Conservation (phyloP, 495 filamentous ascomycete species). For the Podospora australis region DNA sequence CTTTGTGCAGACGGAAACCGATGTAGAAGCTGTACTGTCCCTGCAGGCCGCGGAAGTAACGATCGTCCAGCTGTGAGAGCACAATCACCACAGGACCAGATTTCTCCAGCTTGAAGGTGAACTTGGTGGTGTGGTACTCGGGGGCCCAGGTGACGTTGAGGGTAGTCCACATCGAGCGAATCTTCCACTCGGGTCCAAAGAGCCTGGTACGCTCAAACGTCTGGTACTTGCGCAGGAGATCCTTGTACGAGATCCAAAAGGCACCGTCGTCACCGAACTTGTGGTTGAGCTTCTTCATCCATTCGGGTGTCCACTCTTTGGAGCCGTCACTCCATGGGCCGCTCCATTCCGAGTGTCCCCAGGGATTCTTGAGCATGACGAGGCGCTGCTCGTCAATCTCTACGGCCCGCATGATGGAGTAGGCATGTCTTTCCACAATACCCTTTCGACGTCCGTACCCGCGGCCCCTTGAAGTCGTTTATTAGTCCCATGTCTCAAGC, state of each 20-base stretch:
- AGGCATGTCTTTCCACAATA: conserved; percentile 76
- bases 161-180: conserved; percentile 79
- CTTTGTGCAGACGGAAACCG: conserved; percentile 75
- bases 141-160: conserved; percentile 78
- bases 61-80: conserved; percentile 74
- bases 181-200: conserved; percentile 75
- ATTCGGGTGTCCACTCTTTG: conserved; percentile 86
- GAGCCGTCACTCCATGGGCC: conserved; percentile 83
- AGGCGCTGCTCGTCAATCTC: conserved; percentile 71
- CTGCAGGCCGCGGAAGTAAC: conserved; percentile 77
- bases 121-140: conserved; percentile 81
- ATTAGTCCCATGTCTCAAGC: too few relatives aligned
- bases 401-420: conserved; percentile 77
- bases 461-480: too few relatives aligned
- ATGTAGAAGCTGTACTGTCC: conserved; percentile 78
- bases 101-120: conserved; percentile 61
- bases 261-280: conserved; percentile 84
- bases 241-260: conserved; percentile 65
- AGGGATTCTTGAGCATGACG: conserved; percentile 78
- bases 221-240: conserved; percentile 77
- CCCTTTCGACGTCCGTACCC: conserved; percentile 61
- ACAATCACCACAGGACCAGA: conserved; percentile 69
- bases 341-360: conserved; percentile 80
- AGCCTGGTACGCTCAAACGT: conserved; percentile 83
- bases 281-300: conserved; percentile 72